Evolutionary conservation across 1,139 yeast species (phyloP).

Genomic region (Lodderomyces pseudojiufengensis): DNA sequence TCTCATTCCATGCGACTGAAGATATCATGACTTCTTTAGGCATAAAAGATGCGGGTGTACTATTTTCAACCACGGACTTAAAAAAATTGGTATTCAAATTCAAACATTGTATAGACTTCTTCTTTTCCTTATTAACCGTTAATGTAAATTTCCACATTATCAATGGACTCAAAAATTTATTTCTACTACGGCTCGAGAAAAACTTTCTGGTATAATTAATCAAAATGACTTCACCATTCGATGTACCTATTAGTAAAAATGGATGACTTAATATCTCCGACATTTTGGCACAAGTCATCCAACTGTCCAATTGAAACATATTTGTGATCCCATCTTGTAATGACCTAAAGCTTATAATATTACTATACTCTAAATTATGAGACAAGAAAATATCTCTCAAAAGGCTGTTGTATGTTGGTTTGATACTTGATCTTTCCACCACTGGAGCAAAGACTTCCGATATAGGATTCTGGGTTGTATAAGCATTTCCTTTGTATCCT

Average conservation of each 20-base stretch:
- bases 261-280: constrained; percentile 54
- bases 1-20: constrained; percentile 62
- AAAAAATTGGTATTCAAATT: constrained; percentile 25
- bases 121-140: constrained; percentile 5
- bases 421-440: constrained; percentile 19
- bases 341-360: constrained; percentile 28
- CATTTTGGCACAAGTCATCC: constrained; percentile 25
- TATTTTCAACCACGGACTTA: constrained; percentile 26
- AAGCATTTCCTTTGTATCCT: constrained; percentile 41
- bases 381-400: constrained; percentile 25
- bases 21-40: constrained; percentile 56
- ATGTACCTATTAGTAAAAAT: constrained; percentile 53
- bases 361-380: constrained; percentile 28
- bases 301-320: constrained; percentile 30
- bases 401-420: constrained; percentile 27
- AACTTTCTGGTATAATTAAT: constrained; percentile 37
- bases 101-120: constrained; percentile 7
- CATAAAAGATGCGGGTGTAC: constrained; percentile 33
- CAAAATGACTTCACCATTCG: constrained; percentile 52
- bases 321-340: constrained; percentile 35
- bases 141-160: constrained; percentile 32
- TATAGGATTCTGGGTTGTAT: constrained; percentile 41
- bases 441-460: constrained; percentile 26
- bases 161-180: constrained; percentile 30
- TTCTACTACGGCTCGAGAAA: constrained; percentile 29